Evolutionary conservation across 441 rosid species (phyloP).

Genomic region (Corymbia calophylla): DNA sequence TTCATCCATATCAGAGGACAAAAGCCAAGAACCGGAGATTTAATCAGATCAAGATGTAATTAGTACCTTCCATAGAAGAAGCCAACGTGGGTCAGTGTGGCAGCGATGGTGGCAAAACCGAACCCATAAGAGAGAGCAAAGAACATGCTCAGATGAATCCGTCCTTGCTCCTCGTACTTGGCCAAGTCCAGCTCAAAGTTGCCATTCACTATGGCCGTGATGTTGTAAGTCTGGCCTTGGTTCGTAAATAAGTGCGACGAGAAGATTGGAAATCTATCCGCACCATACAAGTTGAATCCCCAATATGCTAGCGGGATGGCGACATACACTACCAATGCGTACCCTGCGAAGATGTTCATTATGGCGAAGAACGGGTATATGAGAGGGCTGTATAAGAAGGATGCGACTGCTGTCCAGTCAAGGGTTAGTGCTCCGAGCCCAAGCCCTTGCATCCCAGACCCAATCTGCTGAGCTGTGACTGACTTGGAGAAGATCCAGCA

Average conservation of each 20-base stretch:
- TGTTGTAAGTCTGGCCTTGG: constrained; percentile 32
- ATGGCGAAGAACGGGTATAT: constrained; percentile 52
- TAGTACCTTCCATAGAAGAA: constrained; percentile 54
- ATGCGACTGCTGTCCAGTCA: constrained; percentile 54
- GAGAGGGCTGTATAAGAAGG: constrained; percentile 57
- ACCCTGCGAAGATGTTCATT: constrained; percentile 41
- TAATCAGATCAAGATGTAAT: neutral
- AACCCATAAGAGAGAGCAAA: constrained; percentile 46
- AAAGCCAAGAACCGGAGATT: neutral
- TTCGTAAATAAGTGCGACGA: constrained; percentile 43
- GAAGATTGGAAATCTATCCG: constrained; percentile 52
- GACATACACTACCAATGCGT: constrained; percentile 24
- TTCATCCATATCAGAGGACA: neutral
- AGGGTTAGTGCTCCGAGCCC: constrained; percentile 50
- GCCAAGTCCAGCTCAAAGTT: constrained; percentile 42
- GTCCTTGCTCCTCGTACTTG: constrained; percentile 29
- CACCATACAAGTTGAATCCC: constrained; percentile 34
- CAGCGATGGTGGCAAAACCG: constrained; percentile 46
- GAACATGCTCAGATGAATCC: constrained; percentile 36
- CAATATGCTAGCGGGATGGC: constrained; percentile 39
- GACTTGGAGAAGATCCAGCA: constrained; percentile 61
- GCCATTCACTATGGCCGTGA: constrained; percentile 34
- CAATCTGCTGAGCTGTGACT: constrained; percentile 51
- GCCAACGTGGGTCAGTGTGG: constrained; percentile 49
- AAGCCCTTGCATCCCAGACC: constrained; percentile 57